These are phyloP conservation scores for Vaccinium vitisidaea DNA, from an alignment of 148 eudicot genomes.

Conservation along the genomic window DNA sequence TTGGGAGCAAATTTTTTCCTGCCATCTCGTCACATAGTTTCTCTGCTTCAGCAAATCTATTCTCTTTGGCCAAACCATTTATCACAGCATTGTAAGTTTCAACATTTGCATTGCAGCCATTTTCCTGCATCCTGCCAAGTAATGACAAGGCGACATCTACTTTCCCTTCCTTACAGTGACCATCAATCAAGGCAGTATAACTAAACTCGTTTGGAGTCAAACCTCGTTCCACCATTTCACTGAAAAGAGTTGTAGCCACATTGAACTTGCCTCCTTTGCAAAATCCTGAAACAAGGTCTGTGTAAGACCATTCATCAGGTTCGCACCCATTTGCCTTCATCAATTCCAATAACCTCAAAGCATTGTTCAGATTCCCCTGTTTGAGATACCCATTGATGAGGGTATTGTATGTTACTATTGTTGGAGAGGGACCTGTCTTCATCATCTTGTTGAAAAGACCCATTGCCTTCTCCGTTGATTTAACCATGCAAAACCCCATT, in stretches of 20 bases:
- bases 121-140: slow-evolving; percentile 49
- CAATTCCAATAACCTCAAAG: slow-evolving; percentile 58
- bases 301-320: slow-evolving; percentile 61
- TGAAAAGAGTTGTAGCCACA: slow-evolving; percentile 45
- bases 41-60: slow-evolving; percentile 50
- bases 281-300: slow-evolving; percentile 67
- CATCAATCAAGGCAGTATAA: slow-evolving; percentile 63
- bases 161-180: slow-evolving; percentile 56
- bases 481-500: slow-evolving; percentile 47
- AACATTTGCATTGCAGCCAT: slow-evolving; percentile 38
- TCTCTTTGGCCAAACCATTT: slow-evolving; percentile 48
- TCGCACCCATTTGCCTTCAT: slow-evolving; percentile 64
- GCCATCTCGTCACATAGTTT: slow-evolving; percentile 43
- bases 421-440: slow-evolving; percentile 46
- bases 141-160: slow-evolving; percentile 51
- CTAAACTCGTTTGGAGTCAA: slow-evolving; percentile 53
- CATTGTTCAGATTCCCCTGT: slow-evolving; percentile 43
- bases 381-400: slow-evolving; percentile 55
- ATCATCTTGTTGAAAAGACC: slow-evolving; percentile 53
- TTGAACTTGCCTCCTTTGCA: slow-evolving; percentile 58
- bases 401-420: slow-evolving; percentile 60
- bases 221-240: slow-evolving; percentile 53
- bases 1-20: slow-evolving; percentile 43
- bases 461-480: slow-evolving; percentile 57
- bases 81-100: slow-evolving; percentile 65